Evolutionary conservation across 1,284 basidiomycete genomes (phyloP).

Genomic region (Rhodofomes roseus): DNA sequence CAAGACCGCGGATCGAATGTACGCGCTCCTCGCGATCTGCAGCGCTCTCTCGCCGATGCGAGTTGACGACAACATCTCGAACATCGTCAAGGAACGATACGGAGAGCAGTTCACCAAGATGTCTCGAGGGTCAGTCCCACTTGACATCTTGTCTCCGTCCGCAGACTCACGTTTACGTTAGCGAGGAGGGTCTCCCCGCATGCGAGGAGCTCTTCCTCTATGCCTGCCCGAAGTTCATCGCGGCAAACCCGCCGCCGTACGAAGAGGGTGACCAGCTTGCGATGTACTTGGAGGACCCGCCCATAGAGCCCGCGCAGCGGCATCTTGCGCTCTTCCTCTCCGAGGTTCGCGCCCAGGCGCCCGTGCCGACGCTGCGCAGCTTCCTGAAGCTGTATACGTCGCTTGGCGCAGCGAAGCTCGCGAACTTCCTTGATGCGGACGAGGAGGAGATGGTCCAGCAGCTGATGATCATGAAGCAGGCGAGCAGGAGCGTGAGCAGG

Average conservation of each 20-base stretch:
- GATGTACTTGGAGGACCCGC: conserved; percentile 43
- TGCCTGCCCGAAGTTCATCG: conserved; percentile 96
- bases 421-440: conserved; percentile 84
- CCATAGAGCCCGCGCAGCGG: conserved; percentile 76
- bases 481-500: conserved; percentile 71
- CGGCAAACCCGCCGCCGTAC: conserved; percentile 91
- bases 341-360: conserved; percentile 73
- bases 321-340: conserved; percentile 83
- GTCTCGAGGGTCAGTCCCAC: conserved; percentile 63
- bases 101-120: conserved; percentile 90
- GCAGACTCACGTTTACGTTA: conserved; percentile 19
- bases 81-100: conserved; percentile 90
- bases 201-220: conserved; percentile 95
- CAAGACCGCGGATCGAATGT: conserved; percentile 98
- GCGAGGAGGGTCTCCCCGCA: conserved; percentile 73
- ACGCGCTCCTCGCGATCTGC: conserved; percentile 92
- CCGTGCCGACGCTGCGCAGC: conserved; percentile 84
- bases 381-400: conserved; percentile 96
- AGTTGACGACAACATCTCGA: conserved; percentile 92
- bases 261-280: conserved; percentile 73
- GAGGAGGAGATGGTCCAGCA: conserved; percentile 95
- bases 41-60: conserved; percentile 88
- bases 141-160: neutral
- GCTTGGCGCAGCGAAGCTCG: conserved; percentile 88
- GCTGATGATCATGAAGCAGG: conserved; percentile 95